Evolutionary conservation across 345 rosid genomes (phyloP).

Genomic region (Jatropha curcas): DNA sequence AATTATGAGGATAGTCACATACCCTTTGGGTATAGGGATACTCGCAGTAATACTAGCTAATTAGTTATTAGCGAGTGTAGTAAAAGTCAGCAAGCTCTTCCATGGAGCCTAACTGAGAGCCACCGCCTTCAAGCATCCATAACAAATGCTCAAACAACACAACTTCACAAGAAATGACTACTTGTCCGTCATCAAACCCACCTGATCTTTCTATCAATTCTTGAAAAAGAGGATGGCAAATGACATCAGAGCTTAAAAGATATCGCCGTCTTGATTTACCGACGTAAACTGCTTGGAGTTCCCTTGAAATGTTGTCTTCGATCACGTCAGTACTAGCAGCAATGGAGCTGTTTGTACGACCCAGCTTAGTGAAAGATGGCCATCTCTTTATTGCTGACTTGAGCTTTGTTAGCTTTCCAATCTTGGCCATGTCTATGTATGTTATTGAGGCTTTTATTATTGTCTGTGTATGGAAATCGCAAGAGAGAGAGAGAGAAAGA

Average conservation of each 20-base stretch:
- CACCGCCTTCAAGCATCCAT: conserved; percentile 79
- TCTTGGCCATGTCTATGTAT: conserved; percentile 54
- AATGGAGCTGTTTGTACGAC: conserved; percentile 29
- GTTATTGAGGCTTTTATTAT: background rate
- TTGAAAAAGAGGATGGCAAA: conserved; percentile 77
- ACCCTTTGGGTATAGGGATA: too few species aligned
- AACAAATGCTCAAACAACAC: conserved; percentile 91
- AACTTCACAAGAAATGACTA: conserved; percentile 78
- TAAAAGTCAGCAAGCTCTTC: conserved; percentile 66
- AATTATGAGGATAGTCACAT: too few species aligned
- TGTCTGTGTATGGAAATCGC: conserved; percentile 7
- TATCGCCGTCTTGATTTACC: conserved; percentile 85
- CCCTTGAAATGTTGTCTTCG: conserved; percentile 11
- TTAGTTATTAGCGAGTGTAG: conserved; percentile 48
- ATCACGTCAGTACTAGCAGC: conserved; percentile 1
- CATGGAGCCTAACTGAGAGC: conserved; percentile 60
- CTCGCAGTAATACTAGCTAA: too few species aligned
- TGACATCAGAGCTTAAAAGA: conserved; percentile 50
- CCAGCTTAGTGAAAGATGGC: conserved; percentile 71
- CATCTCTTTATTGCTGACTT: conserved; percentile 84
- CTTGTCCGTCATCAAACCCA: conserved; percentile 28
- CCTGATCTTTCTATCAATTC: conserved; percentile 65
- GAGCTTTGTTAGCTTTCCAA: conserved; percentile 73
- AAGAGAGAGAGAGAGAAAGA: conserved; percentile 8
- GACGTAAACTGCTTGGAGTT: conserved; percentile 70